Percentiles rank a stretch among this genome's conserved stretches.
phyloP scores from a whole-genome alignment of 2,329 filamentous ascomycete genomes.

The Penicillium brasilianum region DNA sequence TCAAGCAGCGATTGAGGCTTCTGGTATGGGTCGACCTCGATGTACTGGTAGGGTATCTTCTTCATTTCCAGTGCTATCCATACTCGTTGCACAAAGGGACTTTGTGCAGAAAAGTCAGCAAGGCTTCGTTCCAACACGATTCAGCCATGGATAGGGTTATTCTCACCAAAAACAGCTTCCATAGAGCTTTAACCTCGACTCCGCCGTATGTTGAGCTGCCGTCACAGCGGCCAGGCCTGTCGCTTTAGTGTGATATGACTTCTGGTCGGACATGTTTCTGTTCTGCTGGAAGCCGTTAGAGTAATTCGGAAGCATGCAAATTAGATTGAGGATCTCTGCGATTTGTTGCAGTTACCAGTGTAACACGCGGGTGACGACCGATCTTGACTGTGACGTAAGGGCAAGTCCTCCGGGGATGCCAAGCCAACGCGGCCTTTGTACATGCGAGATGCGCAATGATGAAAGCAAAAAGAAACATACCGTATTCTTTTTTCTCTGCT shows the following conservation, averaged over 20 bases:
- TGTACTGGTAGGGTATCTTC: conserved; percentile 79
- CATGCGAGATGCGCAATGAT: conserved; percentile 5
- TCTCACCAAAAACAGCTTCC: conserved; percentile 79
- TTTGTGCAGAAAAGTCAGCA: conserved; percentile 39
- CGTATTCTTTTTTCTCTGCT: conserved; percentile 65
- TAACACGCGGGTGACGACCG: conserved; percentile 4
- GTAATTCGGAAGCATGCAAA: conserved; percentile 13
- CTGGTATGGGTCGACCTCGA: conserved; percentile 80
- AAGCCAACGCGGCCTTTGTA: conserved; percentile 9
- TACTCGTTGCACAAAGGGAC: conserved; percentile 83
- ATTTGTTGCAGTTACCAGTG: background rate
- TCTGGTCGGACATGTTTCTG: conserved; percentile 61
- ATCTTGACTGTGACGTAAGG: conserved; percentile 30
- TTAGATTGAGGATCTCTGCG: background rate
- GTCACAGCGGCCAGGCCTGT: conserved; percentile 73
- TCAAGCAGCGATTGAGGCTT: conserved; percentile 73
- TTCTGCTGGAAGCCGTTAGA: conserved; percentile 25
- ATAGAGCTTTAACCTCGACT: conserved; percentile 75
- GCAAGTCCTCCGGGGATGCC: conserved; percentile 22
- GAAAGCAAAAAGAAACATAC: conserved; percentile 48
- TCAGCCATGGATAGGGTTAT: background rate
- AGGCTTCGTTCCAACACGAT: background rate
- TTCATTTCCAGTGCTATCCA: conserved; percentile 89
- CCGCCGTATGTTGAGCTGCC: conserved; percentile 70
- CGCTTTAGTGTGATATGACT: conserved; percentile 72